Evolutionary conservation across 192 early-diverging fungal species (phyloP), one percentile per base, ranked within the genome.

Genomic region (Allomyces arbusculus): DNA sequence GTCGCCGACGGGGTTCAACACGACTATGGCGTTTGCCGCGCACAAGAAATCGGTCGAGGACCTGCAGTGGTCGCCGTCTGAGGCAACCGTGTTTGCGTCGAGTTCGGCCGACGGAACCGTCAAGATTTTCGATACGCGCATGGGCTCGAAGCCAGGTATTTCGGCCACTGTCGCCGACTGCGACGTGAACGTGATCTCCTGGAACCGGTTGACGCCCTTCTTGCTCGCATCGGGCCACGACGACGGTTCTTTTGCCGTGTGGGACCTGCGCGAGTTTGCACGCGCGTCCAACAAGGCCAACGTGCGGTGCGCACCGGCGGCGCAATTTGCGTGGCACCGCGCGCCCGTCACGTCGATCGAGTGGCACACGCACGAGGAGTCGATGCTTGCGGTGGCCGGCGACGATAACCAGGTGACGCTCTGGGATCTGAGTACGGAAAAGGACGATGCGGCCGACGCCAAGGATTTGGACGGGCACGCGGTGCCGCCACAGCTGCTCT

Each of bases 361-460:
- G 77, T 99, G 94, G 94, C 86, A 91, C 67, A 91, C 92, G 7
- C 85, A 78, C 2, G 95, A 99, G 70, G 86, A 89, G 67, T 94
- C 91, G 11, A 84, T 95, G 24, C 73, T 99, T 55, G 92, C 86
- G 14, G 92, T 91, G 44, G 74, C 88, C 19, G 94, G 94, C 8
- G 93, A 87, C 12, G 95, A 99, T 75, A 85, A 99, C 71, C 95
- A 99, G 78, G 71, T 94, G 62, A 93, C 95, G 33, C 70, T 99
- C 33, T 99, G 95, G 95, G 95, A 99, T 75, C 78, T 99, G 65
- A 89, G 91, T n/a, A 87, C 97, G 11, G 95, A 99, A 75, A 80
- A 86, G 44, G 95, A 99, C 73, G 82, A 85, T 62, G 77, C 79
- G 6, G 75, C 73, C 65, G 76, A 79, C 64, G 69, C 71, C 25